Evolutionary conservation across 2,329 filamentous ascomycete genomes (phyloP).

Genomic region (Colletotrichum liaoningense): DNA sequence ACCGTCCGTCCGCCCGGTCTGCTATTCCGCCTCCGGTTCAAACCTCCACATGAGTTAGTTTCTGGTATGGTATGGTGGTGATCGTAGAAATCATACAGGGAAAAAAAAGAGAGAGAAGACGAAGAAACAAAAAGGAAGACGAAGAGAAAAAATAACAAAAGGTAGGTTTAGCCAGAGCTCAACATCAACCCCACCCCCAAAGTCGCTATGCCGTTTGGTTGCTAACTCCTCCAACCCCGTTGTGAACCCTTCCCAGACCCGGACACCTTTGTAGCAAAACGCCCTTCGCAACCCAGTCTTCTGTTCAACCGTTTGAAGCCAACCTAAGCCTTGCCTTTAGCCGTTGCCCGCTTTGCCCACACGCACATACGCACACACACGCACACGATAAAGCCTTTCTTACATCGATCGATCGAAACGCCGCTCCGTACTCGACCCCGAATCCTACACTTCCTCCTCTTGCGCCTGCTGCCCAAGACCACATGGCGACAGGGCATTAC

Average conservation of each 20-base stretch:
- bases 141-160: conserved; percentile 7
- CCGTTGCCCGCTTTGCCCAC: conserved; percentile 8
- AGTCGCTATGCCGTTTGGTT: conserved; percentile 37
- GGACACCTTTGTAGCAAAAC: conserved; percentile 27
- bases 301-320: conserved; percentile 12
- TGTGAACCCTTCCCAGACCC: conserved; percentile 28
- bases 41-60: neutral
- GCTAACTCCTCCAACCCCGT: conserved; percentile 32
- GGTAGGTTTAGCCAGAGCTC: conserved; percentile 35
- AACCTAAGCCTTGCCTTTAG: conserved; percentile 9
- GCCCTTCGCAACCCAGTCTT: conserved; percentile 22
- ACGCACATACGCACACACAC: neutral
- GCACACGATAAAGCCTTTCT: neutral
- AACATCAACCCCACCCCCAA: conserved; percentile 12
- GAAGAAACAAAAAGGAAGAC: conserved; percentile 19
- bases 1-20: neutral
- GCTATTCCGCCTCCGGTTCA: neutral
- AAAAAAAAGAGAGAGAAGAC: conserved; percentile 4
- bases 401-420: conserved; percentile 19
- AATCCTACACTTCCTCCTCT: conserved; percentile 14
- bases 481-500: conserved; percentile 17
- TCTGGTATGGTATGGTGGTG: conserved; percentile 1
- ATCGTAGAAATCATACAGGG: conserved; percentile 30
- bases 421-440: conserved; percentile 1
- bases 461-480: neutral